A percentile compares a stretch with the other conserved stretches of the same genome.
These are phyloP conservation scores for Canavalia gladiata DNA, from an alignment of 306 rosid species.

Conservation along the genomic window DNA sequence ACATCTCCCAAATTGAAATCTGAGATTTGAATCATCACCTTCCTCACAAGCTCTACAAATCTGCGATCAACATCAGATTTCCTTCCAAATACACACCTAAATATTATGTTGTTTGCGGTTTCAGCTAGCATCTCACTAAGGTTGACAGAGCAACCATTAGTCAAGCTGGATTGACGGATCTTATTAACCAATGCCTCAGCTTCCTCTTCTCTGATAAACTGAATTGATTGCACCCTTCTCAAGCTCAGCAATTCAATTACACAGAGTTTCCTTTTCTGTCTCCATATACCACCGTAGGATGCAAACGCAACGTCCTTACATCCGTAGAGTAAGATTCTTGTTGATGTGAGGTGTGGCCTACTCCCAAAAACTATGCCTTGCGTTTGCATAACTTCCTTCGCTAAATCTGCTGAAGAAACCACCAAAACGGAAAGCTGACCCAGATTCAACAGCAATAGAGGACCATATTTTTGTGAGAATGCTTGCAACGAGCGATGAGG, in stretches of 20 bases:
- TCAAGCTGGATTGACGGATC: slow-evolving; percentile 12
- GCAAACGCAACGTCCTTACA: slow-evolving; percentile 34
- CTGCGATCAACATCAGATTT: slow-evolving; percentile 35
- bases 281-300: slow-evolving; percentile 49
- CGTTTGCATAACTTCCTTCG: slow-evolving; percentile 34
- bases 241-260: slow-evolving; percentile 46
- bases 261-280: slow-evolving; percentile 51
- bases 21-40: slow-evolving; percentile 8
- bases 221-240: slow-evolving; percentile 45
- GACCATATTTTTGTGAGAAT: slow-evolving; percentile 40
- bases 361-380: slow-evolving; percentile 15
- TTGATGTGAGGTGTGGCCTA: too few relatives aligned
- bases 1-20: slow-evolving; percentile 45
- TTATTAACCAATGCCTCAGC: slow-evolving; percentile 29
- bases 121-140: slow-evolving; percentile 42
- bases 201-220: slow-evolving; percentile 46
- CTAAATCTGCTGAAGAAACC: slow-evolving; percentile 49
- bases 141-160: slow-evolving; percentile 33
- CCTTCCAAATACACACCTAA: slow-evolving; percentile 42
- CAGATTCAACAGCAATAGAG: slow-evolving; percentile 34
- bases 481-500: slow-evolving; percentile 47
- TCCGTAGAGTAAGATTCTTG: too few relatives aligned
- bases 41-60: slow-evolving; percentile 17
- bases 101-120: slow-evolving; percentile 40
- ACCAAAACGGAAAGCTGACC: slow-evolving; percentile 48